Evolutionary conservation across 129 eudicot species (phyloP).

Genomic region (Glebionis coronaria): DNA sequence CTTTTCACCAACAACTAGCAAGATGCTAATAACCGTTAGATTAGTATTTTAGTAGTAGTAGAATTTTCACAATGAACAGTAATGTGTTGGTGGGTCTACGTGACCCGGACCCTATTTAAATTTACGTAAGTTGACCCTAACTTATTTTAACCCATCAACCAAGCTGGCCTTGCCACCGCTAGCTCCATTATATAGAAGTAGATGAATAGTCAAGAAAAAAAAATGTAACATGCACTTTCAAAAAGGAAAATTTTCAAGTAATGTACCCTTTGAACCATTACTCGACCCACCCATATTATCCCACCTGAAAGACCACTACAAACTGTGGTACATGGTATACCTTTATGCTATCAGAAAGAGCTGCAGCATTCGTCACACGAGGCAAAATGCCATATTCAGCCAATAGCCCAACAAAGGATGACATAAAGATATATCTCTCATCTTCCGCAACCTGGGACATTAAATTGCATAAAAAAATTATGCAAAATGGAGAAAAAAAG

Average conservation of each 20-base stretch:
- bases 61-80: background rate
- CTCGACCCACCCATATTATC: background rate
- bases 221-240: background rate
- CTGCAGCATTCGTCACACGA: constrained; percentile 70
- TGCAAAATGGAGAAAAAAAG: background rate
- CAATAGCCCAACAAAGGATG: constrained; percentile 73
- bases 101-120: too few species aligned
- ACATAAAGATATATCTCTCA: constrained; percentile 74
- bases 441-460: constrained; percentile 73
- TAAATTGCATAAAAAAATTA: constrained; percentile 2
- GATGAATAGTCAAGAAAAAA: too few species aligned
- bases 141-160: too few species aligned
- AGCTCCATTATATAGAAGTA: too few species aligned
- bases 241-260: background rate
- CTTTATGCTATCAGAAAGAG: constrained; percentile 74
- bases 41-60: background rate
- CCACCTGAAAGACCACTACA: too few species aligned
- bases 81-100: background rate
- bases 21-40: background rate
- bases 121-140: background rate
- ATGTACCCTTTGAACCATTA: too few species aligned
- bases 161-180: too few species aligned
- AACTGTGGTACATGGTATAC: constrained; percentile 25
- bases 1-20: too few species aligned
- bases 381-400: constrained; percentile 85